Conservation (phyloP, 257 asterid species). For the Gentiana macrophylla region DNA sequence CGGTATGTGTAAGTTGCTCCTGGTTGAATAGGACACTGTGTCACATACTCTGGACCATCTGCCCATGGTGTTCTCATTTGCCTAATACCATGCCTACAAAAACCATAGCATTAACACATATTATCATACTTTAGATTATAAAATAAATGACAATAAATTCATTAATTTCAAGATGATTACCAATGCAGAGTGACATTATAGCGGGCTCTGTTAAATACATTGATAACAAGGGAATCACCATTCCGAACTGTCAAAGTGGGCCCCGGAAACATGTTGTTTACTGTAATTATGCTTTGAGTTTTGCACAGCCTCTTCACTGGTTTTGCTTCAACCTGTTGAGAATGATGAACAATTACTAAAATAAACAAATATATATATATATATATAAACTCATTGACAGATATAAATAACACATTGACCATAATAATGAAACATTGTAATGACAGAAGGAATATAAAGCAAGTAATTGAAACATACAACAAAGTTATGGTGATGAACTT, state of each 20-base stretch:
- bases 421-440: too few relatives aligned
- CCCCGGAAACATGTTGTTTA: conserved; percentile 59
- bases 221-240: conserved; percentile 52
- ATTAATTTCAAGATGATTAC: conserved; percentile 14
- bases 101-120: too few relatives aligned
- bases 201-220: conserved; percentile 38
- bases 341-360: background rate
- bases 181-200: conserved; percentile 58
- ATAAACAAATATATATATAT: background rate
- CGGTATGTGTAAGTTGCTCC: conserved; percentile 20
- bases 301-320: conserved; percentile 52
- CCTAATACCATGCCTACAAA: conserved; percentile 20
- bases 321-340: conserved; percentile 17
- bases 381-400: background rate
- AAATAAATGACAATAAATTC: background rate
- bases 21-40: conserved; percentile 26
- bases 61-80: conserved; percentile 24
- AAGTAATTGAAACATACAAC: conserved; percentile 15
- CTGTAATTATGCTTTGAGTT: conserved; percentile 54
- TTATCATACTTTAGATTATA: background rate
- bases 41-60: conserved; percentile 23
- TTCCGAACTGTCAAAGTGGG: conserved; percentile 50
- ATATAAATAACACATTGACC: too few relatives aligned
- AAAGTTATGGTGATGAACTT: conserved; percentile 30
- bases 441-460: too few relatives aligned